Conservation (phyloP, 2,329 filamentous ascomycete species). For the Aureobasidium uvarum region DNA sequence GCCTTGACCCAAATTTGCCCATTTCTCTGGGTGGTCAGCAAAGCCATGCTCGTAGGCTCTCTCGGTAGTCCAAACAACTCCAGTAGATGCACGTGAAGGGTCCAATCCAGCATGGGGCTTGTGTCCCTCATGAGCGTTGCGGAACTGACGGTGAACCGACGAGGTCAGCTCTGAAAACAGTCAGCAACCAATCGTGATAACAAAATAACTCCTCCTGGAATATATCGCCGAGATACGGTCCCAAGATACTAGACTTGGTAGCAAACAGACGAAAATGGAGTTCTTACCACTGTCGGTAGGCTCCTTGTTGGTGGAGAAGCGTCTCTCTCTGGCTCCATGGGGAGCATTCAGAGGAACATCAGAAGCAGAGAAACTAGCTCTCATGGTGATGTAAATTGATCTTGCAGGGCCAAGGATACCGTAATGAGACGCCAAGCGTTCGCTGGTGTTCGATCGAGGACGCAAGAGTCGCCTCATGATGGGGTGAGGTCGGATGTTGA, state of each 20-base stretch:
- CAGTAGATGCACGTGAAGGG: conserved; percentile 81
- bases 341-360: conserved; percentile 21
- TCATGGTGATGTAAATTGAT: not conserved
- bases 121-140: conserved; percentile 84
- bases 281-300: conserved; percentile 47
- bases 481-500: conserved; percentile 5
- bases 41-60: conserved; percentile 87
- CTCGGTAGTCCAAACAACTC: conserved; percentile 91
- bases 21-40: conserved; percentile 71
- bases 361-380: conserved; percentile 26
- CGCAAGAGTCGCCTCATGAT: conserved; percentile 16
- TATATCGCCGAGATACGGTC: too few relatives aligned
- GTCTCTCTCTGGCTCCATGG: conserved; percentile 32
- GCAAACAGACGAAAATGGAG: not conserved
- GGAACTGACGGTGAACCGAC: conserved; percentile 84
- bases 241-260: not conserved
- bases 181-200: not conserved
- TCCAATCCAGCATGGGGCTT: conserved; percentile 88
- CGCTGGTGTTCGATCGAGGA: not conserved
- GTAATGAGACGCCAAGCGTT: conserved; percentile 13
- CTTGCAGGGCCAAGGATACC: conserved; percentile 11
- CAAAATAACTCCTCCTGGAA: not conserved
- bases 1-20: conserved; percentile 94
- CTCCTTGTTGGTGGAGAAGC: conserved; percentile 47
- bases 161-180: conserved; percentile 67